A percentile compares a stretch with the other conserved stretches of the same genome.
phyloP scores from a whole-genome alignment of 2,329 filamentous ascomycete genomes.

The Dactylellina leptospora region DNA sequence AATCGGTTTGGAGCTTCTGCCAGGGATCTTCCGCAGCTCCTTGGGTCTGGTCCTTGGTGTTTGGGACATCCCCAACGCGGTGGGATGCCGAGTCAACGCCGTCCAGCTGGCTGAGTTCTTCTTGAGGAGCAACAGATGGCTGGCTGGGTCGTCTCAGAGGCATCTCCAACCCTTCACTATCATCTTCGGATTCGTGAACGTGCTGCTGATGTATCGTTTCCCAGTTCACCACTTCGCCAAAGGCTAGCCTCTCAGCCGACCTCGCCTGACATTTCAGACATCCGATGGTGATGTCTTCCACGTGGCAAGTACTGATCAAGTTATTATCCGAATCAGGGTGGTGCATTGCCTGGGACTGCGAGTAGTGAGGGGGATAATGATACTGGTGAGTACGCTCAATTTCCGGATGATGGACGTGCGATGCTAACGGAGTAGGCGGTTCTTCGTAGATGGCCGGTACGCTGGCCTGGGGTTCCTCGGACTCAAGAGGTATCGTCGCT shows the following conservation, averaged over 20 bases:
- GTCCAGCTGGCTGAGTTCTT: background rate
- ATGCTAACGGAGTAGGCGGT: background rate
- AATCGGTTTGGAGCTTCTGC: slow-evolving; percentile 28
- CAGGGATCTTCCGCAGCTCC: slow-evolving; percentile 27
- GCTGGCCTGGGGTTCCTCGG: slow-evolving; percentile 3
- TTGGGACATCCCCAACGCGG: slow-evolving; percentile 16
- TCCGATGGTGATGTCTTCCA: slow-evolving; percentile 41
- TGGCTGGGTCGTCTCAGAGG: slow-evolving; percentile 14
- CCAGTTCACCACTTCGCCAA: slow-evolving; percentile 29
- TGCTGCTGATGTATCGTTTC: slow-evolving; percentile 49
- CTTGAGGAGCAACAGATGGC: background rate
- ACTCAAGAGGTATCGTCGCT: background rate
- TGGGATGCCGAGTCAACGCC: background rate
- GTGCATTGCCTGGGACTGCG: slow-evolving; percentile 4
- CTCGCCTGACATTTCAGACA: slow-evolving; percentile 46
- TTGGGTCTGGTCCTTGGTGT: slow-evolving; percentile 36
- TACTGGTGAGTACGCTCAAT: background rate
- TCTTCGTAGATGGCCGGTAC: background rate
- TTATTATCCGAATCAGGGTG: slow-evolving; percentile 46
- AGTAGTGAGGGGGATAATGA: background rate
- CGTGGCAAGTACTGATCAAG: slow-evolving; percentile 42
- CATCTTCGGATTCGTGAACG: slow-evolving; percentile 27
- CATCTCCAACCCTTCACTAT: slow-evolving; percentile 40
- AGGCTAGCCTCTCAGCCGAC: slow-evolving; percentile 39
- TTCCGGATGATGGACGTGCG: background rate